phyloP scores from a whole-genome alignment of 306 rosid species.

The cucumber (Cucumis sativus) region Cucumber_9930_V3 NC_026657.2:8733501-8734000 shows the following conservation, averaged over 20 bases:
- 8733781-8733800: not conserved
- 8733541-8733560: not conserved
- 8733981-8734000: not conserved
- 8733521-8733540: not conserved
- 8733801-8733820: not conserved
- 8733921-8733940: not conserved
- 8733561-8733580: not conserved
- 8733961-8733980: not conserved
- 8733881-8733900: not conserved
- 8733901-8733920: not conserved
- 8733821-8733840: not conserved
- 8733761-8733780: not conserved
- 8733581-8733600: not conserved
- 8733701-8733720: not conserved
- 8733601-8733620: not conserved
- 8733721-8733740: not conserved
- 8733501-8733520: not conserved
- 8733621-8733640: too few species aligned
- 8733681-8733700: not conserved
- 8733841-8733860: not conserved
- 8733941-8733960: not conserved
- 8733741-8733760: not conserved
- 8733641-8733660: not conserved
- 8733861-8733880: not conserved
- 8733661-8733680: not conserved